Evolutionary conservation across 495 filamentous ascomycete genomes (phyloP), one percentile per base, ranked within the genome.

Genomic region (Physcia stellaris): DNA sequence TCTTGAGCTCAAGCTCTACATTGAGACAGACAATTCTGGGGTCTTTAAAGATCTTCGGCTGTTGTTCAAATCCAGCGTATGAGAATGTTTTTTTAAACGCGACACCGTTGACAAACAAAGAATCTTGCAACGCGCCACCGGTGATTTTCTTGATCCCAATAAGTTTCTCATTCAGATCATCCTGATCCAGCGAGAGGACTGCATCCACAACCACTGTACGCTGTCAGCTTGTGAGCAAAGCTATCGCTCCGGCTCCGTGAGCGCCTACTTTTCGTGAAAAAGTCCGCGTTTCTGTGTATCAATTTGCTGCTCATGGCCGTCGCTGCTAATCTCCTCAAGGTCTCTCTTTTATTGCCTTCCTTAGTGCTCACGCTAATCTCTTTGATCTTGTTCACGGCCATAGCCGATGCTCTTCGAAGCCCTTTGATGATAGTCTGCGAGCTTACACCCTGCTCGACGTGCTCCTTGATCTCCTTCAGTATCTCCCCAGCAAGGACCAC

Each of bases 261-360:
- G 12, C 26, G 57, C 79, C 49, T 66, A 93, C 86, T 98, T 67
- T 94, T 86, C 24, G 90, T 95, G 60, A 98, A 98, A 62, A 98
- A 98, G 3, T 75, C 76, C 37, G 88, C 80, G 61, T 98, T 96
- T 51, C 86, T 77, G 69, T 98, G 92, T 62, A 98, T 96, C 44
- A 98, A 71, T 67, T 98, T 98, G 68, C 84, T 93, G 64, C 87
- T 95, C 90, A 98, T 98, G 43, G 90, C 90, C n/a, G 90, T 98
- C 32, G 67, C 86, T 19, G 90, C 90, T 50, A 98, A 67, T 54
- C 92, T 88, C 58, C 68, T 66, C 34, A 98, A 70, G 22, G 87
- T 95, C 55, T 94, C 86, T 45, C 85, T 74, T 63, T 83, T 79
- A 63, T 88, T 93, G 29, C 74, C 70, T 57, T 93, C 84, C 49